phyloP scores from a whole-genome alignment of 495 filamentous ascomycete genomes.

The Penicillium manginii region DNA sequence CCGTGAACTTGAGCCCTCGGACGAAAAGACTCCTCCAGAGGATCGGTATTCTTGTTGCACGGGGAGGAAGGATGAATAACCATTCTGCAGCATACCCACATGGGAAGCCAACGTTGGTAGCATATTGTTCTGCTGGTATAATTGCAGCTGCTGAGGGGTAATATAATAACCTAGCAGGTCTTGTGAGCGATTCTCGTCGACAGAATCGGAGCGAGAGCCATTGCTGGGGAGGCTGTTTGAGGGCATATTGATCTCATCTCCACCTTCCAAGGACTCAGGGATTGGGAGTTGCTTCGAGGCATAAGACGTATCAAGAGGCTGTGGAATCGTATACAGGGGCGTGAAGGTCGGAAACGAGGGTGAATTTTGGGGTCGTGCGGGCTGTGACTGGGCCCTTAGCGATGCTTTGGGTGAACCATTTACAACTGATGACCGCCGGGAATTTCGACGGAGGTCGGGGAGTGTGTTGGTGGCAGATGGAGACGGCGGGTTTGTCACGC shows the following conservation, averaged over 20 bases:
- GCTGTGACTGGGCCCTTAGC: slow-evolving; percentile 67
- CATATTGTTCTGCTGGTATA: slow-evolving; percentile 49
- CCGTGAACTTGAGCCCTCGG: slow-evolving; percentile 27
- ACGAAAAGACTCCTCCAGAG: slow-evolving; percentile 30
- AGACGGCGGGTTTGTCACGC: slow-evolving; percentile 65
- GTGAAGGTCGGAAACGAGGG: slow-evolving; percentile 40
- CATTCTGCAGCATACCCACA: slow-evolving; percentile 52
- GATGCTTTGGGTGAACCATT: slow-evolving; percentile 56
- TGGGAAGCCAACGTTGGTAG: slow-evolving; percentile 50
- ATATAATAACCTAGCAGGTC: slow-evolving; percentile 72
- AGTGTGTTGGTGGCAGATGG: slow-evolving; percentile 57
- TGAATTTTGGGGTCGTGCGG: slow-evolving; percentile 58
- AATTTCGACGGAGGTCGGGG: slow-evolving; percentile 60
- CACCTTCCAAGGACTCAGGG: slow-evolving; percentile 40
- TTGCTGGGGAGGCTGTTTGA: slow-evolving; percentile 44
- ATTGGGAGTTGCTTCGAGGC: slow-evolving; percentile 34
- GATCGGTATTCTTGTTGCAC: slow-evolving; percentile 46
- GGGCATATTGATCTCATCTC: slow-evolving; percentile 44
- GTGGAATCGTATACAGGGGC: slow-evolving; percentile 43
- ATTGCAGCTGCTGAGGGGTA: slow-evolving; percentile 57
- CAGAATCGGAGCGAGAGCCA: slow-evolving; percentile 41
- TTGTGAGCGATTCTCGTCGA: slow-evolving; percentile 53
- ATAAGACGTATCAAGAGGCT: slow-evolving; percentile 40
- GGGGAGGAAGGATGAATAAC: slow-evolving; percentile 48
- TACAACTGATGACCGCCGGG: slow-evolving; percentile 59